Conservation (phyloP, 371 early-diverging fungal species). For the Mucor irregularis region DNA sequence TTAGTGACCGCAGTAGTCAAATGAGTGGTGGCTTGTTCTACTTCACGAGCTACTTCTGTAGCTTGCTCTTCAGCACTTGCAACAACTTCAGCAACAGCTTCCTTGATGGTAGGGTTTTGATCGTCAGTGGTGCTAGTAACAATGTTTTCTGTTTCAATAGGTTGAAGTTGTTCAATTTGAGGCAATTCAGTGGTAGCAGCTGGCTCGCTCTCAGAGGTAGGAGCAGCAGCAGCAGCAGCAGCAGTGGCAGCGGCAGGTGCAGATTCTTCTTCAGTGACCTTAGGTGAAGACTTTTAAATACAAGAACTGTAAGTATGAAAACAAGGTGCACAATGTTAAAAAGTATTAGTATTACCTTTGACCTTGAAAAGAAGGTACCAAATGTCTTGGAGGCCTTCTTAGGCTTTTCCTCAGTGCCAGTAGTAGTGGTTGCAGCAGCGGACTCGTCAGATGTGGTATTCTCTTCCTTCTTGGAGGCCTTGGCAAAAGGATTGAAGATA, state of each 20-base stretch:
- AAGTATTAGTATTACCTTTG: constrained; percentile 17
- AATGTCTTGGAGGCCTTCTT: constrained; percentile 22
- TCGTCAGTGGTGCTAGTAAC: constrained; percentile 11
- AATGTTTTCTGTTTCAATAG: constrained; percentile 20
- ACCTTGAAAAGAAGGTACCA: constrained; percentile 22
- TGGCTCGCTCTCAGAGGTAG: constrained; percentile 3
- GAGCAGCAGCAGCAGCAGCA: neutral
- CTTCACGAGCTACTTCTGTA: constrained; percentile 5
- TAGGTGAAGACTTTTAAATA: constrained; percentile 18
- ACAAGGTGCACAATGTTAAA: neutral
- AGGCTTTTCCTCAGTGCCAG: constrained; percentile 18
- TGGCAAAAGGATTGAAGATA: constrained; percentile 33
- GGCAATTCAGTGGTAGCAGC: constrained; percentile 20
- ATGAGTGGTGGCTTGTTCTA: constrained; percentile 9
- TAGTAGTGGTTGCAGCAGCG: neutral
- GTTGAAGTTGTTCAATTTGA: constrained; percentile 25
- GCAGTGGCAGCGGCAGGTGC: no score
- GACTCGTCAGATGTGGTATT: neutral
- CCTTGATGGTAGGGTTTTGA: neutral
- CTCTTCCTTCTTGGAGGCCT: constrained; percentile 26
- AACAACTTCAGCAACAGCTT: constrained; percentile 6
- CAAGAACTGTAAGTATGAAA: no score
- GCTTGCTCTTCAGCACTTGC: constrained; percentile 10
- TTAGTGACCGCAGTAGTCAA: constrained; percentile 3
- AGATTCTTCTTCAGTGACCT: constrained; percentile 7